Base-by-base conservation (phyloP, 768 basidiomycete genomes). In the Collybiopsis luxurians region DNA sequence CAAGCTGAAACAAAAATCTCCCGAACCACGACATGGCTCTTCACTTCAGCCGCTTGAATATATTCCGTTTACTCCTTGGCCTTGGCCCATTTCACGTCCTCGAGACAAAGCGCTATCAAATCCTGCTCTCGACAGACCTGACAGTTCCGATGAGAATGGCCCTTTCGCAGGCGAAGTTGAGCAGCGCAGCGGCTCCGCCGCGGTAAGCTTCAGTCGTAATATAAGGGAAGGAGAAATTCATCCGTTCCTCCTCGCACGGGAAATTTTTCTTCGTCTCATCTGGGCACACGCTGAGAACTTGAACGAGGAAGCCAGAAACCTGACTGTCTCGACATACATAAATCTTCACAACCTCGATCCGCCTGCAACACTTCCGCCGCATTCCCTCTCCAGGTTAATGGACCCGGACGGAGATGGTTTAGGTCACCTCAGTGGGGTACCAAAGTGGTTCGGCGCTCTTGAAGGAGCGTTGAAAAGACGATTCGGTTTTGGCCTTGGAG, bases 341-440 rank as follows among this genome's bases (percentile, higher is more conserved):
- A 17, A 51, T 13, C 50, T 51, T 17, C 36, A 51, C 23, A 15
- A 31, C 21, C 21, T 36, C 12, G 15, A n/a, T 38, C 21, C 50
- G 4, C 50, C 50, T 4, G 50, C 50, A 21, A 24, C 2, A 6
- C 13, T 51, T 13, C 36, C 50, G 2, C 23, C 13, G 15, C 23
- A 23, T 19, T 38, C 50, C 3, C 24, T 51, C 23, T 31, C 50
- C 13, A 34, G 50, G n/a, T n/a, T 51, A 21, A 13, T 51, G 4
- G 50, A 51, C 23, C 50, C 50, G n/a, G 50, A 51, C 15, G 50
- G 50, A 39, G 50, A 51, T 51, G 50, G 50, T 39, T 21, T 51
- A 13, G 50, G 50, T 27, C 50, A 51, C 24, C 50, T 51, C 13
- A 34, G 50, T 39, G 50, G 50, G 7, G 21, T 51, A 39, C 50